Evolutionary conservation across 1,139 yeast species (phyloP).

Genomic region (Lodderomyces elongisporus): DNA sequence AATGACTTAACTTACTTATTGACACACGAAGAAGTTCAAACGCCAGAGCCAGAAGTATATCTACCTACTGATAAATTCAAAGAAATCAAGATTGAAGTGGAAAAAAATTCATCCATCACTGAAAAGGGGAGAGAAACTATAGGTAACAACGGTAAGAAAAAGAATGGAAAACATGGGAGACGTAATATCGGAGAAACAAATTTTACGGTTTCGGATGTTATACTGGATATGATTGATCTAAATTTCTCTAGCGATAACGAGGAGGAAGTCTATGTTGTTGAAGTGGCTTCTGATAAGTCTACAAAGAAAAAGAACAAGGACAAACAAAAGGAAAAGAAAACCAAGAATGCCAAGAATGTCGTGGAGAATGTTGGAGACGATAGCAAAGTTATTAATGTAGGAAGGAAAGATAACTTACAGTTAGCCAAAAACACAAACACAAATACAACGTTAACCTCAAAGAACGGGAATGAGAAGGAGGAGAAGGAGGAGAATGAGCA

Average conservation of each 20-base stretch:
- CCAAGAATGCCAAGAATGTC: too few species aligned
- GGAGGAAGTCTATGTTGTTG: slow-evolving; percentile 6
- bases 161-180: not conserved
- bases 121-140: slow-evolving; percentile 3
- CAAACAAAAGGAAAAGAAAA: slow-evolving; percentile 3
- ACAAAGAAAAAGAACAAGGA: slow-evolving; percentile 1
- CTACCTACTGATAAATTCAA: not conserved
- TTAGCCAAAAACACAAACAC: not conserved
- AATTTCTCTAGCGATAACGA: slow-evolving; percentile 23
- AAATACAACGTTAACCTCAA: too few species aligned
- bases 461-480: too few species aligned
- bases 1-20: slow-evolving; percentile 16
- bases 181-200: too few species aligned
- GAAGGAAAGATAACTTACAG: not conserved
- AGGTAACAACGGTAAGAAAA: not conserved
- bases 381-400: not conserved
- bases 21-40: slow-evolving; percentile 7
- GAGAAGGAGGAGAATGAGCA: not conserved
- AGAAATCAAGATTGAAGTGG: slow-evolving; percentile 1
- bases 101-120: not conserved
- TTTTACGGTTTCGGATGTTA: slow-evolving; percentile 19
- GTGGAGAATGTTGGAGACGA: slow-evolving; percentile 1
- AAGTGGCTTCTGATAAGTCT: too few species aligned
- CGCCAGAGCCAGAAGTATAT: slow-evolving; percentile 1
- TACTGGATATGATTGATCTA: slow-evolving; percentile 23